Base-by-base conservation (phyloP, 2,329 filamentous ascomycete species). In the Aspergillus sclerotialis region DNA sequence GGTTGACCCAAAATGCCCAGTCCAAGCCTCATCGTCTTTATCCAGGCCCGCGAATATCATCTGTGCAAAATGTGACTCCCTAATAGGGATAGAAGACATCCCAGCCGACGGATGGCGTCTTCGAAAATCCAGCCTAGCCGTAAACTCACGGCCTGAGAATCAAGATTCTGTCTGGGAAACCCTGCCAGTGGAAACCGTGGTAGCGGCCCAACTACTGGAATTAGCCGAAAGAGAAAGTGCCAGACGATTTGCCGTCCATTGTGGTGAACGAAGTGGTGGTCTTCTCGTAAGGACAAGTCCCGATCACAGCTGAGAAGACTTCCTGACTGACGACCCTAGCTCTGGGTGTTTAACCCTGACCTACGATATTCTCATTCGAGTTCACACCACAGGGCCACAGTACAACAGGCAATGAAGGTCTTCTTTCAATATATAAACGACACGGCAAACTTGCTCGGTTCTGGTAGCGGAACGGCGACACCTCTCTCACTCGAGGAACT, bases 261-360 rank as follows among this genome's bases (percentile, higher is more conserved):
- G 44, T 28, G 55, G 50, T 8, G 44, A 51, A 26, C 52, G n/a
- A n/a, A n/a, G 50, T 11, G 33, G 39, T 14, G 63, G 62, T 8
- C 39, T 67, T 4, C 30, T 68, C 35, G 64, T 68, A 54, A 35
- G 55, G n/a, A n/a, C n/a, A n/a, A n/a, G 40, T 16, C 7, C 19
- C 19, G 6, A 7, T 23, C 19, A 6, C 19, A 23, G 19, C 19
- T 23, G 19, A n/a, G n/a, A n/a, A 16, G 9, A 36, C 31, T 19
- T 12, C 13, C 19, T 34, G 10, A 37, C 12, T 7, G 11, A 5
- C 17, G 36, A 31, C 26, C n/a, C 7, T 29, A 73, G 55, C 43
- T 78, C 17, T 80, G 76, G 76, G 62, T 76, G 35, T 80, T 80
- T 55, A 76, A 76, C 6, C 73, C 75, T 0, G 69, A 77, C 38